Evolutionary conservation across 441 rosid genomes (phyloP).

Genomic region (Populus hybrid): DNA sequence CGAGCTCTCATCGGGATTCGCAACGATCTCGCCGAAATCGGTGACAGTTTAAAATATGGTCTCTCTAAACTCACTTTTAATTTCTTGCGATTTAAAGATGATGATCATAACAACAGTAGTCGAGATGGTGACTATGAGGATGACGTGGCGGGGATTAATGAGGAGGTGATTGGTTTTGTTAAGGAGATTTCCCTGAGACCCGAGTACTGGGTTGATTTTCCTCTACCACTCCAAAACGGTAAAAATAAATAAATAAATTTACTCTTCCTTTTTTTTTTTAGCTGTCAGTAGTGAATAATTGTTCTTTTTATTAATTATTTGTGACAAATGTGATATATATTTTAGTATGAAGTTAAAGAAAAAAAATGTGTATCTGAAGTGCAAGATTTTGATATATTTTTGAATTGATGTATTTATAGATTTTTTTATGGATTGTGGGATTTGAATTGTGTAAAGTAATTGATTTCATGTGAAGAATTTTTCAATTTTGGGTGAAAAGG

Average conservation of each 20-base stretch:
- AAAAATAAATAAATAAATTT: background rate
- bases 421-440: background rate
- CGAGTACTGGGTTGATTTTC: constrained; percentile 65
- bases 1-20: constrained; percentile 49
- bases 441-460: background rate
- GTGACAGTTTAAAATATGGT: constrained; percentile 53
- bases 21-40: constrained; percentile 65
- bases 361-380: too few relatives aligned
- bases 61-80: constrained; percentile 49
- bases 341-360: background rate
- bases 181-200: constrained; percentile 45
- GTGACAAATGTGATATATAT: background rate
- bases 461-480: background rate
- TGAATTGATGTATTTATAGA: background rate
- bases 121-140: constrained; percentile 20
- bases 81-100: constrained; percentile 35
- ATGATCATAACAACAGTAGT: constrained; percentile 12
- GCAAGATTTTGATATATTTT: background rate
- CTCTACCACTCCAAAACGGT: constrained; percentile 45
- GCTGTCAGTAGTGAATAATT: background rate
- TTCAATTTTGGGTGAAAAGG: background rate
- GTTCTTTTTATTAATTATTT: background rate
- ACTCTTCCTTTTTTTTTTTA: background rate
- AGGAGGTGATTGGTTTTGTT: constrained; percentile 49
- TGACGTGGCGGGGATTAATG: constrained; percentile 48